phyloP scores from a whole-genome alignment of 768 basidiomycete species.

The Guyanaporus albipodus region DNA sequence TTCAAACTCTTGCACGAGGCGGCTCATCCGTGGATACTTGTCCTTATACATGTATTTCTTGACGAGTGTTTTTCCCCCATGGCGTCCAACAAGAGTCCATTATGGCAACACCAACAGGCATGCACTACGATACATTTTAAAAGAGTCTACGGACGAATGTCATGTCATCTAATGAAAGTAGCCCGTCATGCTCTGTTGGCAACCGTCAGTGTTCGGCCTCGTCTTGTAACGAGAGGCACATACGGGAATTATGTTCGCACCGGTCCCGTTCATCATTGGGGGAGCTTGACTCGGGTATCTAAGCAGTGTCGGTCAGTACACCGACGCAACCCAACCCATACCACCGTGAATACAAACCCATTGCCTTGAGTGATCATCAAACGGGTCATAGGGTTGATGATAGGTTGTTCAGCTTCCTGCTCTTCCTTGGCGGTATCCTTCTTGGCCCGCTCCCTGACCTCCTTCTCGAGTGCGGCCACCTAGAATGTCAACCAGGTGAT shows the following conservation, averaged over 20 bases:
- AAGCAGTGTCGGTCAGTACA: slow-evolving; percentile 7
- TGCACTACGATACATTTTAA: slow-evolving; percentile 27
- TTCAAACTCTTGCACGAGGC: not conserved
- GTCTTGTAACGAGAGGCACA: slow-evolving; percentile 25
- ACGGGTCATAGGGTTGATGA: slow-evolving; percentile 75
- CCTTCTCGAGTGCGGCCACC: slow-evolving; percentile 80
- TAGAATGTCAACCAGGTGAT: slow-evolving; percentile 26
- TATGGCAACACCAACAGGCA: slow-evolving; percentile 22
- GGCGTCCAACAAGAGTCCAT: slow-evolving; percentile 16
- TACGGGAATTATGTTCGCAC: slow-evolving; percentile 56
- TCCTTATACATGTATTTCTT: slow-evolving; percentile 14
- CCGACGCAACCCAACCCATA: not conserved
- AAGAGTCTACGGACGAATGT: slow-evolving; percentile 3
- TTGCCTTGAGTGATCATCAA: slow-evolving; percentile 75
- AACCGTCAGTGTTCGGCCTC: slow-evolving; percentile 5
- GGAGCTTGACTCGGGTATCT: slow-evolving; percentile 67
- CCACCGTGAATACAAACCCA: slow-evolving; percentile 34
- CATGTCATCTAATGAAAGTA: slow-evolving; percentile 32
- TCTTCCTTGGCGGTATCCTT: slow-evolving; percentile 88
- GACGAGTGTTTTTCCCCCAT: not conserved
- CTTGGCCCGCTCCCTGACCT: slow-evolving; percentile 82
- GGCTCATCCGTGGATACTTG: not conserved
- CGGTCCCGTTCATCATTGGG: slow-evolving; percentile 52
- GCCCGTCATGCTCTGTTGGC: slow-evolving; percentile 57
- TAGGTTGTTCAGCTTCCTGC: slow-evolving; percentile 79